Conservation (phyloP, 768 basidiomycete genomes). For the Calocybe cyanea region DNA sequence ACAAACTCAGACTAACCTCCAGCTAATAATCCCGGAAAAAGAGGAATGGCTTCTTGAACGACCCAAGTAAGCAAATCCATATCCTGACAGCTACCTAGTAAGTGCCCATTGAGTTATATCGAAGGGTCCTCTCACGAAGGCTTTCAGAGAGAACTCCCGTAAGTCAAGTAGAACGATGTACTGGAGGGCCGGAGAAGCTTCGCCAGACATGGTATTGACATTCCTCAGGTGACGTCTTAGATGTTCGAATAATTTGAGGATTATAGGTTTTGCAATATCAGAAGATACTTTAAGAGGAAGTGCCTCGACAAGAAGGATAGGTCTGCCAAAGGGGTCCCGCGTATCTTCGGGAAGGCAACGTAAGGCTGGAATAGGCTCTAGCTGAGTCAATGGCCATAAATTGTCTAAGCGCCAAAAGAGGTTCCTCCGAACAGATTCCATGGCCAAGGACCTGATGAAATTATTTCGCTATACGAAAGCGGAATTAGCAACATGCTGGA, state of each 20-base stretch:
- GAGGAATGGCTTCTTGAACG: constrained; percentile 60
- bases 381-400: constrained; percentile 32
- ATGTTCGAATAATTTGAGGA: constrained; percentile 51
- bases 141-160: constrained; percentile 49
- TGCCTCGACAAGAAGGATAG: constrained; percentile 54
- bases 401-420: constrained; percentile 55
- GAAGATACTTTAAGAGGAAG: constrained; percentile 34
- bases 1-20: constrained; percentile 43
- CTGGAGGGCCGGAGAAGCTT: constrained; percentile 46
- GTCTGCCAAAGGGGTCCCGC: constrained; percentile 61
- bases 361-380: constrained; percentile 32
- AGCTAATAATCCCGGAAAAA: constrained; percentile 73
- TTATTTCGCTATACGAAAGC: constrained; percentile 51
- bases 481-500: constrained; percentile 8
- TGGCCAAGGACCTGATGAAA: constrained; percentile 58
- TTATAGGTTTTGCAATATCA: constrained; percentile 35
- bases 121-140: constrained; percentile 39
- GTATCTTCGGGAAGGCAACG: constrained; percentile 51
- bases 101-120: constrained; percentile 3
- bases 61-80: constrained; percentile 41
- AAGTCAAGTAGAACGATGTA: constrained; percentile 69
- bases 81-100: not conserved
- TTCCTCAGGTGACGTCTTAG: constrained; percentile 53
- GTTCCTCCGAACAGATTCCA: constrained; percentile 54
- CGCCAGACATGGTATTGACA: constrained; percentile 35